Base-by-base conservation (phyloP, 805 yeast genomes). In the Sungouiozyma intestinalis region DNA sequence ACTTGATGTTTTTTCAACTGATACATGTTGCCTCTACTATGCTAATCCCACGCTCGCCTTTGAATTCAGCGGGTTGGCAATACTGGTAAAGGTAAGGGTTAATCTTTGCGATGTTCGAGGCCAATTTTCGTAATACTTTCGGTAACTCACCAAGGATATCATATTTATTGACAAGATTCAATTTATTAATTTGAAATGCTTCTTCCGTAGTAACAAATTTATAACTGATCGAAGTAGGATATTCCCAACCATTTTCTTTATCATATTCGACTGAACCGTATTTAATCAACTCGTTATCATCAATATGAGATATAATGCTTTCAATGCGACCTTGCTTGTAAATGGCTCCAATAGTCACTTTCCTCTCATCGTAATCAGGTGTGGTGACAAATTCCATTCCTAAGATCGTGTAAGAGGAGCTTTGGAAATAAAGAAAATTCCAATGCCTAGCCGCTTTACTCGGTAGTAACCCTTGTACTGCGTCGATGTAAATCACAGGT, bases 101-200 rank as follows among this genome's bases (percentile, higher is more conserved):
- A 33, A 92, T 74, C 35, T 94, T 92, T 3, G 86, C 85, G 40
- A 85, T 82, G 33, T 85, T 87, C 48, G 81, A 73, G 31, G 81
- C 94, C 40, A 84, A 74, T 46, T 75, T 76, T 65, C 80, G 84
- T 48, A 86, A 84, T 54, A 85, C 79, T 49, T 73, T 75, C 2
- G 95, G 95, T 45, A 85, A 75, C 63, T 86, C 95, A 32, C 85
- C 81, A 86, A 86, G 78, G 43, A 85, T 92, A 58, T 86, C 95
- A 46, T 85, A 86, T 50, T 90, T 75, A 63, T 82, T 94, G 39
- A 82, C 77, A 43, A 82, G 63, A 18, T 62, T 62, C 50, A 85
- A 67, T n/a, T 65, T 56, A 40, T 85, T 85, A 33, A 63, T 65
- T 18, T 52, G 36, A 29, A 18, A 15, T 2, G n/a, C 14, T 9